A percentile compares a stretch with the other conserved stretches of the same genome.
Evolutionary conservation across 2,329 filamentous ascomycete genomes (phyloP).

Genomic region (Calonectria leucothoes): DNA sequence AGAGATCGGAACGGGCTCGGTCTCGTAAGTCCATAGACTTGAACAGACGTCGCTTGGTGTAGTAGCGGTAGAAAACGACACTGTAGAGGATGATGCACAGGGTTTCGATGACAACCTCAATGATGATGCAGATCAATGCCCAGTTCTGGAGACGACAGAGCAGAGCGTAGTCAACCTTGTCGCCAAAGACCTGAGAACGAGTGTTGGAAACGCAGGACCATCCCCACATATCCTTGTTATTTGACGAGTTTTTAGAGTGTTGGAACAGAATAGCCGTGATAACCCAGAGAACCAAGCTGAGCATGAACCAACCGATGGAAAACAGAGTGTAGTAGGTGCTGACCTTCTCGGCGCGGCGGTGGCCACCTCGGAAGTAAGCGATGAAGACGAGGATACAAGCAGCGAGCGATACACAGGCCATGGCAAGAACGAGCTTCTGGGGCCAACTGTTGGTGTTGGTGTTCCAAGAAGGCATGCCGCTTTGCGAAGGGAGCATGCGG

Average conservation of each 20-base stretch:
- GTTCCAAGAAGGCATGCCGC: conserved; percentile 88
- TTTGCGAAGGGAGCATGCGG: conserved; percentile 77
- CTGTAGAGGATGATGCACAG: conserved; percentile 94
- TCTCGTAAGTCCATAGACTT: conserved; percentile 98
- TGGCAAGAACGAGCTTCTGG: conserved; percentile 83
- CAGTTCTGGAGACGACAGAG: conserved; percentile 95
- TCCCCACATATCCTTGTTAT: conserved; percentile 94
- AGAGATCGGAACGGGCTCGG: conserved; percentile 92
- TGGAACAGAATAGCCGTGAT: conserved; percentile 88
- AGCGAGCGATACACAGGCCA: conserved; percentile 83
- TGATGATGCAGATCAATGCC: conserved; percentile 95
- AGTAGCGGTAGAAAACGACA: conserved; percentile 97
- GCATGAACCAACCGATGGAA: conserved; percentile 91
- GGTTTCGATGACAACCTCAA: conserved; percentile 92
- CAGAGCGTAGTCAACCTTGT: conserved; percentile 88
- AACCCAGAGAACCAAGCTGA: conserved; percentile 93
- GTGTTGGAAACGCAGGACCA: conserved; percentile 97
- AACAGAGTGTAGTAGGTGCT: conserved; percentile 97
- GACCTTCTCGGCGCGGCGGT: conserved; percentile 89
- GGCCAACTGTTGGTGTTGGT: conserved; percentile 85
- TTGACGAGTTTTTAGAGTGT: conserved; percentile 74
- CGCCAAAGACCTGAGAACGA: conserved; percentile 78
- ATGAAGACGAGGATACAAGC: conserved; percentile 85
- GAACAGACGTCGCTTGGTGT: conserved; percentile 92
- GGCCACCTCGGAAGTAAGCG: conserved; percentile 89